A percentile compares a stretch with the other conserved stretches of the same genome.
These are phyloP conservation scores for Dipodascus albidus DNA, from an alignment of 805 yeast species.

Conservation along the genomic window DNA sequence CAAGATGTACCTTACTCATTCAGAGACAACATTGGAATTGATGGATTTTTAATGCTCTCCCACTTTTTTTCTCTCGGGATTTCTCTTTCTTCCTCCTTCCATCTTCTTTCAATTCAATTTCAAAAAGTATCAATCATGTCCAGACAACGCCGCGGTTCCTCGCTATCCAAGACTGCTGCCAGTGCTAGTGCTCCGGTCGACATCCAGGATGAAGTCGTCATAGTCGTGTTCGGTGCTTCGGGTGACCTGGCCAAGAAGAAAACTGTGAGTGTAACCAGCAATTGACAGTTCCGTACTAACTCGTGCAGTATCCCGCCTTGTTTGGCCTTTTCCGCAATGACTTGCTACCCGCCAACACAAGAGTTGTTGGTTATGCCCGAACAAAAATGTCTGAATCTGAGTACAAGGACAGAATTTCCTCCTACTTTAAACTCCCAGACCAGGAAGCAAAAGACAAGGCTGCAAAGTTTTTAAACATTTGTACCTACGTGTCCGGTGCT, in stretches of 20 bases:
- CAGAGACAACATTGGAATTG: background rate
- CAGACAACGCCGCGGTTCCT: constrained; percentile 1
- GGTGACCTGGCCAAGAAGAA: constrained; percentile 94
- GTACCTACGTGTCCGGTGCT: constrained; percentile 63
- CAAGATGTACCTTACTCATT: background rate
- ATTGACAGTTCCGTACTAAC: background rate
- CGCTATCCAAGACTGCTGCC: background rate
- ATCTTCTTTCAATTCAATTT: background rate
- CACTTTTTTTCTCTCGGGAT: background rate
- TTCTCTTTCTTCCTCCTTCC: background rate
- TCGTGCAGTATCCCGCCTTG: constrained; percentile 29
- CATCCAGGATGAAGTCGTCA: constrained; percentile 55
- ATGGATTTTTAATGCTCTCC: background rate
- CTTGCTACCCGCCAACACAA: constrained; percentile 53
- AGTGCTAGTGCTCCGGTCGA: constrained; percentile 3
- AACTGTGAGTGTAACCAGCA: constrained; percentile 38
- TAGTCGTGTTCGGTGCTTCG: constrained; percentile 88
- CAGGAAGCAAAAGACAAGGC: constrained; percentile 29
- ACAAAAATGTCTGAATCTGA: constrained; percentile 60
- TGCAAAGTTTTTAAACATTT: constrained; percentile 53
- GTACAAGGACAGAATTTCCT: constrained; percentile 53
- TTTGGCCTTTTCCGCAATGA: constrained; percentile 51
- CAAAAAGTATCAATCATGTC: background rate
- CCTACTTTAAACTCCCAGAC: constrained; percentile 46
- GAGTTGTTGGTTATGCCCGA: constrained; percentile 88